Conservation (phyloP, 1,139 yeast genomes). For the Geotrichum klebahnii region DNA sequence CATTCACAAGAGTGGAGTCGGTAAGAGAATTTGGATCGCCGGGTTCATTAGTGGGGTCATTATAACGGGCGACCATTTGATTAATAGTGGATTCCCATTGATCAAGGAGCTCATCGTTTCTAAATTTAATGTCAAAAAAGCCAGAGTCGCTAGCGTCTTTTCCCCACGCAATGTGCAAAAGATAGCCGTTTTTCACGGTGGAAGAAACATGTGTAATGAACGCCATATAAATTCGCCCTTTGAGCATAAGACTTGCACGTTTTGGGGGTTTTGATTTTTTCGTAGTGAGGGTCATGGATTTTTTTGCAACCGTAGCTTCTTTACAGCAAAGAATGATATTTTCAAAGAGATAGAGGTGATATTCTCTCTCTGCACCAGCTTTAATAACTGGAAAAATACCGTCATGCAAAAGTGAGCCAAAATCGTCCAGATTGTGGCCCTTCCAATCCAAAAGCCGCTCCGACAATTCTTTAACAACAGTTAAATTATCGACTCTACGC, state of each 20-base stretch:
- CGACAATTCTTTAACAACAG: slow-evolving; percentile 60
- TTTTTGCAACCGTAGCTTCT: slow-evolving; percentile 40
- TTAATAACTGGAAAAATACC: slow-evolving; percentile 72
- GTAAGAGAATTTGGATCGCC: slow-evolving; percentile 9
- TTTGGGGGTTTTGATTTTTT: slow-evolving; percentile 31
- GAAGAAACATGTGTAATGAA: slow-evolving; percentile 38
- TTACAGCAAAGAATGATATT: slow-evolving; percentile 77
- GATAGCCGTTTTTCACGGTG: slow-evolving; percentile 32
- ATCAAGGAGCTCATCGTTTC: slow-evolving; percentile 37
- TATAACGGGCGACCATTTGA: slow-evolving; percentile 31
- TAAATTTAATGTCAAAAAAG: slow-evolving; percentile 38
- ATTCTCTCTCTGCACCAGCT: slow-evolving; percentile 78
- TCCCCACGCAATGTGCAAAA: slow-evolving; percentile 40
- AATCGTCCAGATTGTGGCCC: slow-evolving; percentile 77
- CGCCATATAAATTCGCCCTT: slow-evolving; percentile 44
- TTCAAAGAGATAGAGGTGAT: slow-evolving; percentile 84
- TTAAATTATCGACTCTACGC: slow-evolving; percentile 83
- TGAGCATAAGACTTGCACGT: slow-evolving; percentile 37
- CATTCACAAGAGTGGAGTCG: slow-evolving; percentile 17
- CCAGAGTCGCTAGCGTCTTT: slow-evolving; percentile 39
- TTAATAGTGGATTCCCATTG: slow-evolving; percentile 39
- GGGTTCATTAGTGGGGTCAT: slow-evolving; percentile 17
- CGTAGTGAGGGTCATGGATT: slow-evolving; percentile 33
- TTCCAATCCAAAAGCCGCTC: slow-evolving; percentile 87
- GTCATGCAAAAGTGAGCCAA: slow-evolving; percentile 79